phyloP scores from a whole-genome alignment of 1,284 basidiomycete genomes.

The Polyporus tsugae region DNA sequence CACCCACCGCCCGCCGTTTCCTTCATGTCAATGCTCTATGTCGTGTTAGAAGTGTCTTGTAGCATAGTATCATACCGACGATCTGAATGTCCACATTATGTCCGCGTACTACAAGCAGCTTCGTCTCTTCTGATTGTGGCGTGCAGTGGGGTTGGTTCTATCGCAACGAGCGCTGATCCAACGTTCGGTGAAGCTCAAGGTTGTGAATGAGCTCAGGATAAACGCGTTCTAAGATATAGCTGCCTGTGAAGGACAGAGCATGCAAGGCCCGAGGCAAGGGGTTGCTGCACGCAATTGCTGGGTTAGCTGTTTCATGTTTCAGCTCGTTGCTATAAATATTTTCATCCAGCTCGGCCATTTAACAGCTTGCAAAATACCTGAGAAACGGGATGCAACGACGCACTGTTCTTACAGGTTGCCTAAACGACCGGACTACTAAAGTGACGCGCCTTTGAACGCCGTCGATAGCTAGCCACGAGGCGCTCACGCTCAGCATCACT shows the following conservation, averaged over 20 bases:
- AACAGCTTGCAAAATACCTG: too few species aligned
- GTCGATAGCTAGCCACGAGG: neutral
- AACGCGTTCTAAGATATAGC: neutral
- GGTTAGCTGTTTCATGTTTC: too few species aligned
- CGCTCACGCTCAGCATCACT: neutral
- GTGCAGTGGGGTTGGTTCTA: neutral
- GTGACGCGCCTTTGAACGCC: too few species aligned
- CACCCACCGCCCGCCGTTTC: constrained; percentile 1
- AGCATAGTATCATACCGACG: constrained; percentile 35
- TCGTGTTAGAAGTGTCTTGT: constrained; percentile 39
- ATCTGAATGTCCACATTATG: constrained; percentile 8
- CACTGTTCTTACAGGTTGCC: too few species aligned
- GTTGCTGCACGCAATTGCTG: too few species aligned
- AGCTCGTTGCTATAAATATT: too few species aligned
- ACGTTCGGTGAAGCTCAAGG: neutral
- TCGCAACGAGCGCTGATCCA: neutral
- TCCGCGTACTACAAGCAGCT: neutral
- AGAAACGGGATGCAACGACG: too few species aligned
- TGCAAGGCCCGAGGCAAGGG: neutral
- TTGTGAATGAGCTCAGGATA: neutral
- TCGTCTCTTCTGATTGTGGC: constrained; percentile 8
- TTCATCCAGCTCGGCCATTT: too few species aligned
- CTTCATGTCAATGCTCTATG: constrained; percentile 29
- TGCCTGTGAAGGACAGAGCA: neutral
- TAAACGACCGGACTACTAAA: too few species aligned